Percentiles rank a stretch among this genome's conserved stretches.
Conservation (phyloP, 768 basidiomycete genomes). For the Calocera viscosa region DNA sequence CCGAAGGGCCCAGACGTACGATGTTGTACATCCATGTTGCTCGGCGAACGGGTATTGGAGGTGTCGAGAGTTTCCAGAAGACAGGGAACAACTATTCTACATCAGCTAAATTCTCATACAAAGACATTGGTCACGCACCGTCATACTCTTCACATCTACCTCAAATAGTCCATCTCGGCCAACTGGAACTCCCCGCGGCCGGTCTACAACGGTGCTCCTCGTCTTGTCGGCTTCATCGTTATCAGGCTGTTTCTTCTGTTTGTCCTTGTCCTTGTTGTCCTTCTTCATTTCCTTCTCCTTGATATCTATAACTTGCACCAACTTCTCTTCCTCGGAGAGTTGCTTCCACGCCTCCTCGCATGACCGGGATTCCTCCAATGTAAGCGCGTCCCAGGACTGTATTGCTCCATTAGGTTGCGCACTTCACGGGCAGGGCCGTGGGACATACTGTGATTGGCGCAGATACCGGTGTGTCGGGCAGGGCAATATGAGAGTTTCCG, state of each 20-base stretch:
- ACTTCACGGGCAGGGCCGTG: not conserved
- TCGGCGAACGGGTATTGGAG: slow-evolving; percentile 28
- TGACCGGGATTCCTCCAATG: slow-evolving; percentile 19
- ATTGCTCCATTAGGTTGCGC: not conserved
- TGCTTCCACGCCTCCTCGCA: slow-evolving; percentile 23
- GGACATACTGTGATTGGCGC: not conserved
- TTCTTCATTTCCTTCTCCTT: slow-evolving; percentile 9
- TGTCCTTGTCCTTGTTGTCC: slow-evolving; percentile 12
- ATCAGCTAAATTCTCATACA: not conserved
- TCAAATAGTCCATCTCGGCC: slow-evolving; percentile 22
- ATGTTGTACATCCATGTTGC: slow-evolving; percentile 32
- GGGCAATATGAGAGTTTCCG: not conserved
- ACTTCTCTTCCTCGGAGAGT: slow-evolving; percentile 16
- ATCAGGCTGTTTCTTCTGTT: slow-evolving; percentile 3
- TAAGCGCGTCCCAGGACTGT: slow-evolving; percentile 20
- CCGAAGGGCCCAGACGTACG: slow-evolving; percentile 17
- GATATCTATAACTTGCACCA: not conserved
- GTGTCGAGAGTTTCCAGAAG: slow-evolving; percentile 31
- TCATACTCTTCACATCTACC: slow-evolving; percentile 23
- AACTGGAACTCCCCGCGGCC: slow-evolving; percentile 18
- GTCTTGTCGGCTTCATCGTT: not conserved
- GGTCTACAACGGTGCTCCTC: not conserved
- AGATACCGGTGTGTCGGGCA: not conserved
- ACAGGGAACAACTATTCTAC: slow-evolving; percentile 26
- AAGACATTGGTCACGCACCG: slow-evolving; percentile 13